These are phyloP conservation scores for Lipomyces yamanashiensis DNA, from an alignment of 805 yeast species.

Conservation along the genomic window DNA sequence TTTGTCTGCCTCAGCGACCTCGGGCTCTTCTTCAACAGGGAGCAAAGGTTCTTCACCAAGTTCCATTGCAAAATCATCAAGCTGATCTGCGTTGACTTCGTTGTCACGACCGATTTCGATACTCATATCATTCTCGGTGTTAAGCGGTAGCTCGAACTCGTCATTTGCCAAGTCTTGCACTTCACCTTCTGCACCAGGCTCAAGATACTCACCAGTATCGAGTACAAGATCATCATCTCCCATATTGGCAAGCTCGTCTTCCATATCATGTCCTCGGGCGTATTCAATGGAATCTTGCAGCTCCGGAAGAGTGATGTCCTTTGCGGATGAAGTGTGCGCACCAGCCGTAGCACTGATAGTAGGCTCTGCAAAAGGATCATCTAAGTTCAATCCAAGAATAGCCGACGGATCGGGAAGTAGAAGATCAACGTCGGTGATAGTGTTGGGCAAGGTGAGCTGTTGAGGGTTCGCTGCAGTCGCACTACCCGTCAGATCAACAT, in stretches of 20 bases:
- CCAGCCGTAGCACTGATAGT: constrained; percentile 33
- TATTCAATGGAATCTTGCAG: constrained; percentile 68
- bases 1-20: constrained; percentile 4
- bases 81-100: constrained; percentile 18
- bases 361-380: constrained; percentile 21
- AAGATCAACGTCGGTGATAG: constrained; percentile 77
- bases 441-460: constrained; percentile 70
- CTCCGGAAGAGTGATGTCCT: constrained; percentile 40
- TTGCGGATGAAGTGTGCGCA: constrained; percentile 31
- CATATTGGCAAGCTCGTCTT: constrained; percentile 44
- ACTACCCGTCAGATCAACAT: constrained; percentile 61
- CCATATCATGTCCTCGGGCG: constrained; percentile 55
- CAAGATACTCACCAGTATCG: constrained; percentile 50
- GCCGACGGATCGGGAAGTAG: constrained; percentile 40
- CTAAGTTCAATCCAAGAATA: constrained; percentile 39
- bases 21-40: constrained; percentile 13
- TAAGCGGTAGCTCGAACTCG: constrained; percentile 5
- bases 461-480: constrained; percentile 63
- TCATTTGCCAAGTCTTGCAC: constrained; percentile 36
- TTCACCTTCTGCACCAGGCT: constrained; percentile 31
- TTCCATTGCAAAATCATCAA: constrained; percentile 30
- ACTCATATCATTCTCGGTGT: constrained; percentile 42
- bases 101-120: constrained; percentile 48
- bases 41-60: constrained; percentile 4
- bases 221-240: constrained; percentile 57